Evolutionary conservation across 176 grass and related monocot species (phyloP), one percentile per base, ranked within the genome.

Genomic region (Oropetium thomaeum): DNA sequence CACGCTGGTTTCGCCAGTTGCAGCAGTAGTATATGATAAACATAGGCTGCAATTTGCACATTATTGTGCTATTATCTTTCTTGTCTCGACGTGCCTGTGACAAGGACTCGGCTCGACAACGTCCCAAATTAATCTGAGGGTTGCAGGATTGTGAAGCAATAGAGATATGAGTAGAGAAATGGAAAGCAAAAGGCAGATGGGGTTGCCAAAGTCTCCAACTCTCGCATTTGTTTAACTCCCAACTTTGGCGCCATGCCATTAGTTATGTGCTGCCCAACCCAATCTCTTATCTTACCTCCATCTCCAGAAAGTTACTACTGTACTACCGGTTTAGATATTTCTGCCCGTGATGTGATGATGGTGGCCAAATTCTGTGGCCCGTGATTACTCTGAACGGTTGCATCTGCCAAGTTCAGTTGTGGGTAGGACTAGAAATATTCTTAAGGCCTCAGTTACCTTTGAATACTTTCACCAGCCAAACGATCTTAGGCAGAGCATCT

Each of bases 101-200:
- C 72, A 71, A 39, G 29, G 35, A 82, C 58, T 20, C 1, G 4
- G 51, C 51, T 39, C 58, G 37, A 45, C 72, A 82, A 58, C 8
- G 29, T 19, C 58, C 29, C 65, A 77, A 77, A 45, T 4, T 30
- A 54, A 75, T 27, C 16, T 17, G 6, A 45, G n/a, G n/a, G 32
- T 44, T 53, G 70, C 84, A 70, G 65, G 84, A 65, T 65, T 81
- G 37, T 71, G 45, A 76, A 87, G 45, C 37, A 65, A n/a, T n/a
- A 86, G 10, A n/a, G 25, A 22, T 4, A 55, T 29, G n/a, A n/a
- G n/a, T n/a, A n/a, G n/a, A 22, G 29, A 62, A 49, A n/a, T 37
- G 53, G 63, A n/a, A 44, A 10, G 44, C 63, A 25, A 22, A 20
- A 80, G 14, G 71, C 44, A 63, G 51, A 11, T 43, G 52, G 23